Evolutionary conservation across 2,329 filamentous ascomycete species (phyloP).

Genomic region (Metarhizium album): DNA sequence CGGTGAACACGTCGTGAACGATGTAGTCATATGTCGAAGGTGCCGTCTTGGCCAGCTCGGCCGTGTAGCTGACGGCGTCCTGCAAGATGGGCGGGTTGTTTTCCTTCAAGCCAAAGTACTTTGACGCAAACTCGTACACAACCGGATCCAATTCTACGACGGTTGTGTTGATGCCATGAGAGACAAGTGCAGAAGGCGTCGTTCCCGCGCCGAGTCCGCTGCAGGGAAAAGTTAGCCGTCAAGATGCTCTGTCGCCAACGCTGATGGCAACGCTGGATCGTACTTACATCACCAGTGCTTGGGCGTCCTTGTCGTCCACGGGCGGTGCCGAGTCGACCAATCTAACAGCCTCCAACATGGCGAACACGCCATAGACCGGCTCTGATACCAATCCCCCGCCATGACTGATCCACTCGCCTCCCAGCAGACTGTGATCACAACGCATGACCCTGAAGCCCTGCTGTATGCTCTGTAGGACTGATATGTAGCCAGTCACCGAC

Average conservation of each 20-base stretch:
- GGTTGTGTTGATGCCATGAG: conserved; percentile 83
- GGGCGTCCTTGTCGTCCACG: conserved; percentile 53
- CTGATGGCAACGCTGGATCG: neutral
- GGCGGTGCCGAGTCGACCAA: conserved; percentile 53
- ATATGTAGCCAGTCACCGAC: conserved; percentile 84
- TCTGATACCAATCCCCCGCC: conserved; percentile 53
- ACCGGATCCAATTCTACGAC: conserved; percentile 90
- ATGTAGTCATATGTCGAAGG: conserved; percentile 71
- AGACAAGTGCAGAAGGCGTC: conserved; percentile 73
- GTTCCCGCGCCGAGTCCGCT: conserved; percentile 90
- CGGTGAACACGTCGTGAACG: conserved; percentile 95
- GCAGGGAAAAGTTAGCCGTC: conserved; percentile 1
- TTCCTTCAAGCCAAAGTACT: conserved; percentile 69
- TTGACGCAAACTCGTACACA: conserved; percentile 70
- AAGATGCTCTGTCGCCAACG: neutral
- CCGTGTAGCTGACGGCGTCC: conserved; percentile 66
- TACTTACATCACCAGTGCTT: conserved; percentile 74
- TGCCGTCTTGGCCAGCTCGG: conserved; percentile 29
- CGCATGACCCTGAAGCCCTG: conserved; percentile 71
- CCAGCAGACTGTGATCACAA: conserved; percentile 88
- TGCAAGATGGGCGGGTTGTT: conserved; percentile 73
- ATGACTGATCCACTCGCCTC: conserved; percentile 72
- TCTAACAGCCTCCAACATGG: conserved; percentile 85
- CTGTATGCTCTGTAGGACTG: conserved; percentile 67
- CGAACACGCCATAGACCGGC: conserved; percentile 92